phyloP scores from a whole-genome alignment of 129 eudicot genomes.

The Dittrichia graveolens region DNA sequence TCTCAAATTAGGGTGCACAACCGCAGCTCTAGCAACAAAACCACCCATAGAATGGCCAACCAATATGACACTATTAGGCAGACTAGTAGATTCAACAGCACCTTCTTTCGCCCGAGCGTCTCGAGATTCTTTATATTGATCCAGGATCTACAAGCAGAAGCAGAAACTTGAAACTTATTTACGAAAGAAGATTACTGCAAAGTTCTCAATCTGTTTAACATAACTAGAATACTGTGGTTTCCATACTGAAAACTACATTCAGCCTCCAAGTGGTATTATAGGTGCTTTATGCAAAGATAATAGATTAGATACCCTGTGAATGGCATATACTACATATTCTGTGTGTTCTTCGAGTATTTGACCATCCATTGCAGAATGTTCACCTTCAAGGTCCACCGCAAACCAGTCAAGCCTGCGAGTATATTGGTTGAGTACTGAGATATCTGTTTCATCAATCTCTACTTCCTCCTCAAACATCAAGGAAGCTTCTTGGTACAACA shows the following conservation, averaged over 20 bases:
- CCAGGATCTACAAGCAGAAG: constrained; percentile 64
- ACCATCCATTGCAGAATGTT: constrained; percentile 99
- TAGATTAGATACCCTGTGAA: constrained; percentile 77
- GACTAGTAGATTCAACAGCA: constrained; percentile 50
- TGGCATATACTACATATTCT: constrained; percentile 93
- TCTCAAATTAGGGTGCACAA: constrained; percentile 82
- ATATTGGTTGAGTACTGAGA: constrained; percentile 59
- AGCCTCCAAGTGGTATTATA: constrained; percentile 19
- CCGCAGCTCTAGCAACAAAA: constrained; percentile 98
- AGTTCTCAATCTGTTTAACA: neutral
- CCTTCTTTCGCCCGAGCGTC: constrained; percentile 73
- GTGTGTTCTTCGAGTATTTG: constrained; percentile 95
- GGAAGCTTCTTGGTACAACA: constrained; percentile 70
- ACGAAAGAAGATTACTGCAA: constrained; percentile 20
- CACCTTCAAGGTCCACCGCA: constrained; percentile 99
- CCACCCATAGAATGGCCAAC: constrained; percentile 99
- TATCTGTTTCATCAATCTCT: constrained; percentile 42
- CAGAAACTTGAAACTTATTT: constrained; percentile 7
- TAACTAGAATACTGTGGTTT: neutral
- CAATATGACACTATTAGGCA: constrained; percentile 73
- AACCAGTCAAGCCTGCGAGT: constrained; percentile 83
- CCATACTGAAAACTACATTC: constrained; percentile 14
- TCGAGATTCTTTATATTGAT: constrained; percentile 79
- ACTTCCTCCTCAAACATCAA: constrained; percentile 47
- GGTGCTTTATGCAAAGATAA: constrained; percentile 31